Base-by-base conservation (phyloP, 306 rosid genomes). In the Prunus campanulata region DNA sequence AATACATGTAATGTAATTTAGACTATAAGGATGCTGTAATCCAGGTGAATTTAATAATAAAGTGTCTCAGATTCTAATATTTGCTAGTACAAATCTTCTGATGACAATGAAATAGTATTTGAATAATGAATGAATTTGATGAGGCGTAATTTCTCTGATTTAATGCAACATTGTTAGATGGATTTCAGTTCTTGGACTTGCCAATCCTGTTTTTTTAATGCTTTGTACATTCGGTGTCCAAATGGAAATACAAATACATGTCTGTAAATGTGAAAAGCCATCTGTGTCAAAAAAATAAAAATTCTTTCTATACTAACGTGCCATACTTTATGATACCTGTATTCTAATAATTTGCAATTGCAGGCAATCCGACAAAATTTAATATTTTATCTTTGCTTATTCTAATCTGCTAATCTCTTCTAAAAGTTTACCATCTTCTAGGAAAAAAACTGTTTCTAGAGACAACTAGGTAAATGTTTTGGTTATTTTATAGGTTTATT, bases 131-230 rank as follows among this genome's bases (percentile, higher is more conserved):
- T 6, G 57, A 18, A 20, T 20, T 18, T 20, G 62, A 56, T 56
- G 27, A 56, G 62, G 12, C 5, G 1, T 20, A 56, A 56, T 56
- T 56, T 56, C 57, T 56, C 29, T 56, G 19, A 8, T 56, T 56
- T 20, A 56, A 56, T 56, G 62, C 62, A 56, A 60, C 9, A 60
- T 74, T 22, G 25, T 27, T 62, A 60, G 13, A 61, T 74, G 69
- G 69, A 25, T 74, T 74, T 25, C 16, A 27, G 47, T 22, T 6
- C 30, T 60, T 72, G 9, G 54, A 72, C 20, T 18, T 18, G 2
- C 22, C 60, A 60, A 16, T 73, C 50, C 27, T 51, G 57, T 44
- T 62, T 11, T 11, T 24, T 74, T 47, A 46, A 25, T 62, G 48
- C 13, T 46, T 9, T 11, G 1, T 47, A 14, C 22, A 16, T 52